A percentile compares a stretch with the other conserved stretches of the same genome.
These are phyloP conservation scores for Pestalotiopsis sp. DNA, from an alignment of 2,329 filamentous ascomycete genomes.

Conservation along the genomic window DNA sequence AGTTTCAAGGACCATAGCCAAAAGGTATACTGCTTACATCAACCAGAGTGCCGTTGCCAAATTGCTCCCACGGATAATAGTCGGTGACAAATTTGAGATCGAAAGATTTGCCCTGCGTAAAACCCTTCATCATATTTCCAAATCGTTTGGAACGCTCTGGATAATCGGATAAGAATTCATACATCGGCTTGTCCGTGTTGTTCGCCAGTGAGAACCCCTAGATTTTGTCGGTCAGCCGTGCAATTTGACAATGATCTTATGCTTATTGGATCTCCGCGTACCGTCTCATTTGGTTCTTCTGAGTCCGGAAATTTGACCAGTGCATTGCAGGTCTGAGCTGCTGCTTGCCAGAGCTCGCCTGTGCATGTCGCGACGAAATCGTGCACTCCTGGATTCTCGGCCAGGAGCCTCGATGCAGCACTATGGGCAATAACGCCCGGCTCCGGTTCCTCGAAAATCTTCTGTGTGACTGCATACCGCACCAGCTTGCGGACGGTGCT, in stretches of 20 bases:
- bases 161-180: slow-evolving; percentile 52
- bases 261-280: background rate
- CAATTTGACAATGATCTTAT: no score
- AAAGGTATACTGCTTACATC: slow-evolving; percentile 19
- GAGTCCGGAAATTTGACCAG: slow-evolving; percentile 47
- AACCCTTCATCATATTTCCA: slow-evolving; percentile 55
- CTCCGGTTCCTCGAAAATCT: slow-evolving; percentile 31
- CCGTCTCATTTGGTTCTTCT: slow-evolving; percentile 45
- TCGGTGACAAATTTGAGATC: slow-evolving; percentile 54
- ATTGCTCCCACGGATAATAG: slow-evolving; percentile 53
- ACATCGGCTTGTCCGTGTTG: slow-evolving; percentile 54
- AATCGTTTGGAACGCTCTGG: slow-evolving; percentile 51
- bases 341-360: slow-evolving; percentile 55
- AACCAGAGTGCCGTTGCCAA: slow-evolving; percentile 47
- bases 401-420: slow-evolving; percentile 21
- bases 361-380: slow-evolving; percentile 59
- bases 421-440: slow-evolving; percentile 23
- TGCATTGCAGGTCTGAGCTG: slow-evolving; percentile 46
- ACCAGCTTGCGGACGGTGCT: slow-evolving; percentile 31
- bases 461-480: slow-evolving; percentile 34
- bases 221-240: no score
- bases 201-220: slow-evolving; percentile 53
- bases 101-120: slow-evolving; percentile 59
- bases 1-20: no score
- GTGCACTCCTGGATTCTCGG: slow-evolving; percentile 42